Conservation (phyloP, 2,329 filamentous ascomycete genomes). For the Xylaria sp. region DNA sequence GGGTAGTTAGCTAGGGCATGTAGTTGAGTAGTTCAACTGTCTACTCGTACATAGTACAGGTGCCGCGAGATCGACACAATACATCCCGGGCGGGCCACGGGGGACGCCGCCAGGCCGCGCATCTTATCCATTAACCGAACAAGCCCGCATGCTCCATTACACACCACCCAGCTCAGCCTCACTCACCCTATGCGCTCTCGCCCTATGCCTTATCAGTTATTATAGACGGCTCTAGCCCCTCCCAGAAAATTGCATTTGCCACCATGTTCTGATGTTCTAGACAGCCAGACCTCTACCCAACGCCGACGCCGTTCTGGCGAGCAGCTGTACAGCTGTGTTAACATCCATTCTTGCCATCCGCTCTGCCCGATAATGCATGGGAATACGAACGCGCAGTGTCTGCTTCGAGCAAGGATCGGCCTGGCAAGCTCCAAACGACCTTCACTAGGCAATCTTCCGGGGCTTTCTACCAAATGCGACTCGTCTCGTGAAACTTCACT, state of each 20-base stretch:
- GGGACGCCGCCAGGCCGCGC: too few species aligned
- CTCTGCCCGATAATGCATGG: conserved; percentile 14
- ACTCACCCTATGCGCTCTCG: conserved; percentile 20
- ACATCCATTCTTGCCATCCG: conserved; percentile 7
- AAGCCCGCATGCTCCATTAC: conserved; percentile 9
- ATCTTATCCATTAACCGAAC: conserved; percentile 15
- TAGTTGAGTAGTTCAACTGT: neutral
- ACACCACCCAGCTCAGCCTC: conserved; percentile 26
- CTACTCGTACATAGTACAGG: neutral
- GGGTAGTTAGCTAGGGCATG: too few species aligned
- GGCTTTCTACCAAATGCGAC: conserved; percentile 1
- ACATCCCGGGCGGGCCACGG: neutral
- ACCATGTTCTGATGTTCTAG: conserved; percentile 16
- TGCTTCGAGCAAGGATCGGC: conserved; percentile 17
- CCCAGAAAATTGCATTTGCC: conserved; percentile 21
- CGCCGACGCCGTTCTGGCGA: conserved; percentile 9
- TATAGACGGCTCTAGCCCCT: conserved; percentile 17
- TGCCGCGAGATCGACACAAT: neutral
- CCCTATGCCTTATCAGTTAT: conserved; percentile 10
- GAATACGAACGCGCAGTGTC: conserved; percentile 15
- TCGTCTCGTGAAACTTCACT: neutral
- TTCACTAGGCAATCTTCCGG: neutral
- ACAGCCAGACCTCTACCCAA: conserved; percentile 5
- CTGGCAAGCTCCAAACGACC: neutral
- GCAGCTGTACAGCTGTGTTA: conserved; percentile 5